A percentile compares a stretch with the other conserved stretches of the same genome.
Conservation (phyloP, 2,329 filamentous ascomycete species). For the Blastomyces silverae region DNA sequence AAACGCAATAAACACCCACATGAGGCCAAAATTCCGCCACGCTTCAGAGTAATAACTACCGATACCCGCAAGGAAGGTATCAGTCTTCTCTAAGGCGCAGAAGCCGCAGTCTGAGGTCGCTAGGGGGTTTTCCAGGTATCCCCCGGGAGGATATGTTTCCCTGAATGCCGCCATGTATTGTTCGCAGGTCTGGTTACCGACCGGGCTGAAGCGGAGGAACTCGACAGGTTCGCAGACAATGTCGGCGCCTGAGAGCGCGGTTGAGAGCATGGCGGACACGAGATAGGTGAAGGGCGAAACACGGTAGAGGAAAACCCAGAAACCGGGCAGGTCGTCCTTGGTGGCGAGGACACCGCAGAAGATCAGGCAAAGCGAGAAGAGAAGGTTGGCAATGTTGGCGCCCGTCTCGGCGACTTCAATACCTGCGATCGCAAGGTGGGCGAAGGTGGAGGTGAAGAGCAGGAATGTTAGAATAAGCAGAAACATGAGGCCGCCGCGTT, state of each 20-base stretch:
- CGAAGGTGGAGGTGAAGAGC: constrained; percentile 64
- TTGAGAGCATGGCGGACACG: constrained; percentile 36
- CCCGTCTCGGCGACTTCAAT: constrained; percentile 63
- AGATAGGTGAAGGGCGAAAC: constrained; percentile 60
- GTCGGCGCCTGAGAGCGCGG: constrained; percentile 27
- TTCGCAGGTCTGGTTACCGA: constrained; percentile 56
- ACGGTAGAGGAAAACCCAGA: constrained; percentile 73
- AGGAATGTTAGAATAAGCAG: constrained; percentile 60
- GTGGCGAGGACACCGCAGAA: constrained; percentile 52
- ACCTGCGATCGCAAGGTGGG: constrained; percentile 64
- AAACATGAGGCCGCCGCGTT: constrained; percentile 58
- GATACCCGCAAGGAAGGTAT: constrained; percentile 43
- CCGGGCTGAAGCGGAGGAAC: constrained; percentile 39
- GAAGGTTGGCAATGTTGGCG: constrained; percentile 54
- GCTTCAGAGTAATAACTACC: constrained; percentile 41
- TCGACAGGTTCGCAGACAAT: constrained; percentile 33
- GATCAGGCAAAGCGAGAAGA: constrained; percentile 53
- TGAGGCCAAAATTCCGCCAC: constrained; percentile 64
- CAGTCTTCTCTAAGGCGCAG: constrained; percentile 44
- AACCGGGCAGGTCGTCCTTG: constrained; percentile 54
- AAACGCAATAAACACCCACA: constrained; percentile 61
- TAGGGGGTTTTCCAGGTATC: constrained; percentile 40
- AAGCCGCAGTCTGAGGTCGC: constrained; percentile 46
- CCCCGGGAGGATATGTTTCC: constrained; percentile 25
- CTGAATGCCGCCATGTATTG: constrained; percentile 44